Percentiles rank a stretch among this genome's conserved stretches.
Evolutionary conservation across 2,329 filamentous ascomycete species (phyloP).

Genomic region (Metarhizium humberi): DNA sequence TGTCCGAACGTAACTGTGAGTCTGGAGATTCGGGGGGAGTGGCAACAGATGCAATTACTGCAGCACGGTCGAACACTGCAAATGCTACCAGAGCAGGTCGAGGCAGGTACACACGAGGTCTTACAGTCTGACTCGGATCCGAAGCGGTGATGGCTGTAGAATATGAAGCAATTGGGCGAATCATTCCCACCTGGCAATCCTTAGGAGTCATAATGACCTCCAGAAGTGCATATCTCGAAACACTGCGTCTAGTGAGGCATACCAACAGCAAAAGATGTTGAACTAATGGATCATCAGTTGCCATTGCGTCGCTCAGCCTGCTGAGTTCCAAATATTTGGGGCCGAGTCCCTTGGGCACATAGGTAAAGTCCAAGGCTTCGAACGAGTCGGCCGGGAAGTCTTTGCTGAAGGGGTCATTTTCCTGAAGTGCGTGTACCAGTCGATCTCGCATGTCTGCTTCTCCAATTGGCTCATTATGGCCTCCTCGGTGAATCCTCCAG

Average conservation of each 20-base stretch:
- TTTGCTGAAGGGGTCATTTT: slow-evolving; percentile 38
- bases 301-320: slow-evolving; percentile 39
- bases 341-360: slow-evolving; percentile 47
- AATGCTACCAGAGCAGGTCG: slow-evolving; percentile 73
- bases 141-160: slow-evolving; percentile 39
- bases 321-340: slow-evolving; percentile 40
- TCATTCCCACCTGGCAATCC: slow-evolving; percentile 48
- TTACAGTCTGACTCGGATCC: slow-evolving; percentile 22
- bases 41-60: slow-evolving; percentile 67
- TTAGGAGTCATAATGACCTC: slow-evolving; percentile 54
- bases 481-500: slow-evolving; percentile 85
- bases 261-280: slow-evolving; percentile 55
- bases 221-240: slow-evolving; percentile 63
- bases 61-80: slow-evolving; percentile 67
- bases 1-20: slow-evolving; percentile 63
- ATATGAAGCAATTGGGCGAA: slow-evolving; percentile 60
- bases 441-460: slow-evolving; percentile 62
- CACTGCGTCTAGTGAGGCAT: slow-evolving; percentile 41
- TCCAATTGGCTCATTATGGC: slow-evolving; percentile 65
- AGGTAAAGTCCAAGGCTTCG: slow-evolving; percentile 72
- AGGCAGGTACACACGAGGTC: slow-evolving; percentile 67
- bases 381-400: slow-evolving; percentile 49
- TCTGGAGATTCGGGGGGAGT: slow-evolving; percentile 62
- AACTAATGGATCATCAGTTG: slow-evolving; percentile 39
- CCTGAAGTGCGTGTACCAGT: slow-evolving; percentile 53